A percentile compares a stretch with the other conserved stretches of the same genome.
These are phyloP conservation scores for Ustilago xerochloae DNA, from an alignment of 1,284 basidiomycete genomes.

Conservation along the genomic window DNA sequence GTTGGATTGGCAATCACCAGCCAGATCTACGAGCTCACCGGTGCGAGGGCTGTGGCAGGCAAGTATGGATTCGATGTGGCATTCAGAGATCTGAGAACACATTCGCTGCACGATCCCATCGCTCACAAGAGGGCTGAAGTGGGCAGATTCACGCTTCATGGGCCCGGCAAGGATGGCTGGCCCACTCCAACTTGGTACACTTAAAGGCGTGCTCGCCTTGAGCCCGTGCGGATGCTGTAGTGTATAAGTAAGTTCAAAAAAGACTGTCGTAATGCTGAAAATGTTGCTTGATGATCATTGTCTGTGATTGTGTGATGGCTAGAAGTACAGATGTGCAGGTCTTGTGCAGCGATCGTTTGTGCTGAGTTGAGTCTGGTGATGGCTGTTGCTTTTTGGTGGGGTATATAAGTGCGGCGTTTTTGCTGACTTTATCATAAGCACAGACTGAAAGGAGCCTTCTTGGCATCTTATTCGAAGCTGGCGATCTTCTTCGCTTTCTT, in stretches of 20 bases:
- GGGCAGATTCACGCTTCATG: conserved; percentile 58
- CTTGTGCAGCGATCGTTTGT: background rate
- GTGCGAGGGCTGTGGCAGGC: conserved; percentile 61
- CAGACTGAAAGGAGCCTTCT: too few relatives aligned
- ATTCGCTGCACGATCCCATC: conserved; percentile 68
- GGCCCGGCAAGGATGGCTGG: conserved; percentile 60
- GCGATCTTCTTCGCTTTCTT: conserved; percentile 2
- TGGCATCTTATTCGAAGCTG: background rate
- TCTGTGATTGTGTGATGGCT: background rate
- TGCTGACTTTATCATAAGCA: background rate
- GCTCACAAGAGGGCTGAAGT: conserved; percentile 66
- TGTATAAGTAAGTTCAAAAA: background rate
- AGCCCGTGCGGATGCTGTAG: background rate
- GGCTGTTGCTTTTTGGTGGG: background rate
- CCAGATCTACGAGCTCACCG: conserved; percentile 65
- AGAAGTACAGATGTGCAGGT: background rate
- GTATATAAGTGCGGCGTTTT: conserved; percentile 10
- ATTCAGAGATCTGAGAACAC: conserved; percentile 57
- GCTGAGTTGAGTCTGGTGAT: background rate
- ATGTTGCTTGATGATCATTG: background rate
- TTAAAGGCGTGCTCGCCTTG: background rate
- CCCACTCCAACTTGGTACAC: conserved; percentile 62
- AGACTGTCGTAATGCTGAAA: background rate
- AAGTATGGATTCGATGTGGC: conserved; percentile 66
- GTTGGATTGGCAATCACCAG: conserved; percentile 64